Base-by-base conservation (phyloP, 768 basidiomycete species). In the Tephrocybe sp. region DNA sequence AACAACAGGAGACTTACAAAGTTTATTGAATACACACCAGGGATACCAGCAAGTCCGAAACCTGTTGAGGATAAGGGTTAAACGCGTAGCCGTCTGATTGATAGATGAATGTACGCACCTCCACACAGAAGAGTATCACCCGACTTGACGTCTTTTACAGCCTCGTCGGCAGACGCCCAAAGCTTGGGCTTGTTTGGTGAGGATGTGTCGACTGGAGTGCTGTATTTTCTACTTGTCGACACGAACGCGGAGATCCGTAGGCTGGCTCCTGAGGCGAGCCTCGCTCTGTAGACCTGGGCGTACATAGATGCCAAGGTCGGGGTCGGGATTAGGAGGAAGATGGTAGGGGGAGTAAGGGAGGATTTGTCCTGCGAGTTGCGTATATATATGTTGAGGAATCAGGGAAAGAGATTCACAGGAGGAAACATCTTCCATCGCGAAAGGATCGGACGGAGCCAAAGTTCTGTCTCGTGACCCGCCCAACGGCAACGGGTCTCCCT, bases 31-130 rank as follows among this genome's bases (percentile, higher is more conserved):
- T 38, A 58, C 71, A 34, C 37, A 90, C 89, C 87, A 60, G 93
- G 92, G 38, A 92, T 87, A 25, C 93, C 94, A 57, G 90, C 89
- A 44, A 91, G 71, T 37, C 93, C 93, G 60, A 97, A 97, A 22
- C 93, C 92, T 92, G 21, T 5, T 45, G 5, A 34, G 43, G 1
- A 43, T 37, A 6, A 19, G 31, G 6, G 46, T 39, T 39, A 35
- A 16, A 53, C 21, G 25, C 37, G 26, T 31, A 37, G 18, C 37
- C 30, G 18, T 25, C 8, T 19, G n/a, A 27, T 34, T 6, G n/a
- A 42, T 26, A 1, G 30, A 19, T 31, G 36, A 46, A 36, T 22
- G 31, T 44, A 61, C 84, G 54, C 57, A 92, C 92, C 92, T 73
- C 86, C 92, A 56, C 87, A 88, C 19, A 97, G 75, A 34, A 97